Evolutionary conservation across 306 rosid genomes (phyloP), one percentile per base, ranked within the genome.

Genomic region (Cercis canadensis): DNA sequence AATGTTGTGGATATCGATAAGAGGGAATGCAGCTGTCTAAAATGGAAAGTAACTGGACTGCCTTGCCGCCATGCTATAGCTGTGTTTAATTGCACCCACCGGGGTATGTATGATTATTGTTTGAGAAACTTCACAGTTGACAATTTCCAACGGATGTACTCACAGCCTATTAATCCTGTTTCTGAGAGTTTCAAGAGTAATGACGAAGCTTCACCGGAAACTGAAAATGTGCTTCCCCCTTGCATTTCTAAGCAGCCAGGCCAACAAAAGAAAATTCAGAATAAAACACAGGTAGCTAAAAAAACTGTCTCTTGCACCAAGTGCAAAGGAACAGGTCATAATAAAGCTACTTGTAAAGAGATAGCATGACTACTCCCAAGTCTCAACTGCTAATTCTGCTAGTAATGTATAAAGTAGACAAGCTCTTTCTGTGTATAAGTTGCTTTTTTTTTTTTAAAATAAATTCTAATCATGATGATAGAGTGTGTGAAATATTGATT

Each of bases 21-120:
- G 77, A 11, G 66, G 81, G 82, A 72, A 3, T 82, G 89, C 33
- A 85, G 79, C 34, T 85, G 87, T 56, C 69, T 73, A 39, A 55
- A 50, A 21, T 85, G 89, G 89, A 82, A 82, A 52, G 72, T 65
- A 12, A 59, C 81, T 2, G 87, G 85, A 17, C 62, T 85, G 40
- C 89, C 89, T 19, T 82, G 89, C 78, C 17, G 72, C 75, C 89
- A 85, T 54, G 85, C 81, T 47, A 52, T 82, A 54, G 83, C 89
- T 7, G 83, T 82, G 61, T 74, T 85, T 51, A 73, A 58, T 19
- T 65, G 75, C 82, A 80, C 81, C 3, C 64, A 75, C 32, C 60
- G 74, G 65, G 71, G 62, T 55, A 37, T 52, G 36, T 82, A 85
- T 60, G 82, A 68, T 19, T 81, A 73, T 67, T 82, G 85, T 57